phyloP scores from a whole-genome alignment of 257 asterid genomes.

The Solanum verrucosum region DNA sequence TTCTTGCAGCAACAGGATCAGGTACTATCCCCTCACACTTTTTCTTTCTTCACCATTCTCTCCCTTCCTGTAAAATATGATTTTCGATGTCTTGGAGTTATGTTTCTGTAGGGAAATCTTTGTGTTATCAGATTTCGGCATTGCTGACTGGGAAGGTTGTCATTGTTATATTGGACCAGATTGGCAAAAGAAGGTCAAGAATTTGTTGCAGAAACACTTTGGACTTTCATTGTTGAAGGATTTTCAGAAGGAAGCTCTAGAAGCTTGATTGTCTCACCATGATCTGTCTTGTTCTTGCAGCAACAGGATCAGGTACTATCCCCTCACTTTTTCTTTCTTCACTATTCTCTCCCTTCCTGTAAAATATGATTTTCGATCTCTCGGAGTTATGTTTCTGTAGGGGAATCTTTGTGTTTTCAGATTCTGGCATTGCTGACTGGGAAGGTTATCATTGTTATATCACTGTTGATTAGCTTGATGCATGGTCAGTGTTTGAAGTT shows the following conservation, averaged over 20 bases:
- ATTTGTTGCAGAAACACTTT: constrained; percentile 36
- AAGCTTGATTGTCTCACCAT: constrained; percentile 48
- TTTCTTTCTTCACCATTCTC: not conserved
- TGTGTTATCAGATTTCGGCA: too few relatives aligned
- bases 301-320: constrained; percentile 70
- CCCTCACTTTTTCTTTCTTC: not conserved
- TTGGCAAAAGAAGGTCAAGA: constrained; percentile 39
- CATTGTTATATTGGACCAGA: constrained; percentile 37
- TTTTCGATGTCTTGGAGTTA: constrained; percentile 2
- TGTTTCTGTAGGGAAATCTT: constrained; percentile 44
- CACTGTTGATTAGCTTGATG: constrained; percentile 84
- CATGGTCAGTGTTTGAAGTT: constrained; percentile 77
- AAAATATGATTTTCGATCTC: not conserved
- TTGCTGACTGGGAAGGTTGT: constrained; percentile 49
- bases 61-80: not conserved
- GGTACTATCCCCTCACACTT: constrained; percentile 29
- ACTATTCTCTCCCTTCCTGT: not conserved
- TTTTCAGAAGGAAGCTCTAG: constrained; percentile 64
- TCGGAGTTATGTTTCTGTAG: constrained; percentile 25
- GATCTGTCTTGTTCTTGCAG: constrained; percentile 73
- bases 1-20: constrained; percentile 86
- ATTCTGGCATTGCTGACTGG: constrained; percentile 62
- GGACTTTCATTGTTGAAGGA: constrained; percentile 50
- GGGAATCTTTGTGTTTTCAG: constrained; percentile 69
- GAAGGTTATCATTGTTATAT: constrained; percentile 64